Evolutionary conservation across 352 stramenopile species (phyloP).

Genomic region (Globisporangium spiculum): DNA sequence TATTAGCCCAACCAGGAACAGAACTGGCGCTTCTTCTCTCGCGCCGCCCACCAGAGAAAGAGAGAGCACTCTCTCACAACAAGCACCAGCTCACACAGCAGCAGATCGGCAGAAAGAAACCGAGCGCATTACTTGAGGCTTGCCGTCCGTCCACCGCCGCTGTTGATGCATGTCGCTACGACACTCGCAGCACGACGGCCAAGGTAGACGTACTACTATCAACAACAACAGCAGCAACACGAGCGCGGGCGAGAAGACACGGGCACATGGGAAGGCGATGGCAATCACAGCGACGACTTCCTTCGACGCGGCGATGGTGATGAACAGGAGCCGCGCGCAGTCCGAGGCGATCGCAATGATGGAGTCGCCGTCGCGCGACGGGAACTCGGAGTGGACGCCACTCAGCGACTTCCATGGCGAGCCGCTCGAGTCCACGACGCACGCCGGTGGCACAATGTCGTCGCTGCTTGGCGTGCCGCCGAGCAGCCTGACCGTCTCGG

Average conservation of each 20-base stretch:
- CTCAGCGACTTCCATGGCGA: conserved; percentile 15
- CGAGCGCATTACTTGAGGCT: neutral
- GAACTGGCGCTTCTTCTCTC: conserved; percentile 1
- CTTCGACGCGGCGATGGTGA: neutral
- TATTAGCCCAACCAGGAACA: neutral
- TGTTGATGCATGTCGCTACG: conserved; percentile 10
- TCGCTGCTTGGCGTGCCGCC: neutral
- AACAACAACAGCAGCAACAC: neutral
- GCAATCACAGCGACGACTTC: neutral
- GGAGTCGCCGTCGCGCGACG: conserved; percentile 12
- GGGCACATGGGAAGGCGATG: neutral
- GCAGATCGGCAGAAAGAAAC: neutral
- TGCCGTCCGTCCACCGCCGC: neutral
- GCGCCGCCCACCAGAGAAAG: neutral
- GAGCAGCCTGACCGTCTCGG: neutral
- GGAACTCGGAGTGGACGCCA: conserved; percentile 11
- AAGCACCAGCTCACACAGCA: neutral
- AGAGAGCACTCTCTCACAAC: neutral
- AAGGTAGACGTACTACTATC: neutral
- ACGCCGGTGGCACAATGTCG: neutral
- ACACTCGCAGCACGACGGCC: conserved; percentile 2
- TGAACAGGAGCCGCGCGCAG: conserved; percentile 2
- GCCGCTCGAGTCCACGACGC: conserved; percentile 10
- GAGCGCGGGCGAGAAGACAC: neutral
- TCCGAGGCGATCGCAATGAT: conserved; percentile 20